phyloP scores from a whole-genome alignment of 1,284 basidiomycete species.

The Pyrrhoderma noxium region DNA sequence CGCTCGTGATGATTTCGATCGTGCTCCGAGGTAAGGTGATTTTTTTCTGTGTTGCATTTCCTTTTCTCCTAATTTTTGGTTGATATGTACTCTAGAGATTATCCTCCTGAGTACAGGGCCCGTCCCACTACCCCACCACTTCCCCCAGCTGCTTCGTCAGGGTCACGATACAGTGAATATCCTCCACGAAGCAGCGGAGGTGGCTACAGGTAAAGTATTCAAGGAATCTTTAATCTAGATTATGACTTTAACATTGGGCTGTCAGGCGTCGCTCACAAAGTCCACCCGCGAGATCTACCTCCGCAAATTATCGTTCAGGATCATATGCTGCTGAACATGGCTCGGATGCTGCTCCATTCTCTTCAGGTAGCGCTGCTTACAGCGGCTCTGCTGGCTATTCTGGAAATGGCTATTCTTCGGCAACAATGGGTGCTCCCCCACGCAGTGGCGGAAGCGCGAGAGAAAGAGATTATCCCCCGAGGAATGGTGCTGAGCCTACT shows the following conservation, averaged over 20 bases:
- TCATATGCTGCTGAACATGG: conserved; percentile 34
- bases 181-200: conserved; percentile 35
- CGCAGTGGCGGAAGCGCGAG: conserved; percentile 37
- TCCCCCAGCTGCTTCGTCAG: conserved; percentile 21
- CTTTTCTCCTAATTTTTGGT: neutral
- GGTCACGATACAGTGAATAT: conserved; percentile 51
- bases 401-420: conserved; percentile 42
- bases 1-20: conserved; percentile 26
- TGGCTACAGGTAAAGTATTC: conserved; percentile 39
- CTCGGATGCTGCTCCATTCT: conserved; percentile 45
- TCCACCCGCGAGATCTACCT: conserved; percentile 38
- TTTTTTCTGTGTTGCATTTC: neutral
- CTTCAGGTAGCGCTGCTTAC: conserved; percentile 19
- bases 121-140: conserved; percentile 46
- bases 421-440: conserved; percentile 31
- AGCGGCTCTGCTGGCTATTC: conserved; percentile 31
- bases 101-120: conserved; percentile 42
- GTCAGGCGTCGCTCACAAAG: conserved; percentile 67
- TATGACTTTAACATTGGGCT: conserved; percentile 1
- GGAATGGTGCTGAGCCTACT: conserved; percentile 35
- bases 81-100: conserved; percentile 32
- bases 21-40: conserved; percentile 36
- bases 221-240: conserved; percentile 31
- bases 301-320: conserved; percentile 27
- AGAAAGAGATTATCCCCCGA: conserved; percentile 63